These are phyloP conservation scores for Sphagnurus paluster DNA, from an alignment of 1,284 basidiomycete species.

Conservation along the genomic window DNA sequence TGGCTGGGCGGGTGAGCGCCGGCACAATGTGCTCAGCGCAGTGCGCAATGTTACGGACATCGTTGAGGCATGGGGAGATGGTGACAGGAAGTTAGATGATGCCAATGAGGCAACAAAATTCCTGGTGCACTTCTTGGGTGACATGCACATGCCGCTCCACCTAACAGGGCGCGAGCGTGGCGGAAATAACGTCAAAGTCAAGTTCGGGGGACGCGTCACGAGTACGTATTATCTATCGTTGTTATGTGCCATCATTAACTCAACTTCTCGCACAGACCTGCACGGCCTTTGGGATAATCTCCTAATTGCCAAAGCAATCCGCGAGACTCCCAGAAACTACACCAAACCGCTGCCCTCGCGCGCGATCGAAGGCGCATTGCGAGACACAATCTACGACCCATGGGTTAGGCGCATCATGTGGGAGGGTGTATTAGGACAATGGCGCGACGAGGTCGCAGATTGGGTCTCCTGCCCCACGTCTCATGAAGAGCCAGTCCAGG, in stretches of 20 bases:
- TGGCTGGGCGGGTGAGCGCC: conserved; percentile 74
- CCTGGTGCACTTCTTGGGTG: conserved; percentile 88
- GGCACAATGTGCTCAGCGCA: conserved; percentile 73
- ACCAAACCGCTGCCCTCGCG: conserved; percentile 62
- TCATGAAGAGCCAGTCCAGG: conserved; percentile 1
- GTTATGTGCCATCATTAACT: neutral
- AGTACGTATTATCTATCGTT: conserved; percentile 42
- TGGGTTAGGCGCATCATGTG: conserved; percentile 85
- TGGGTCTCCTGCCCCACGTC: conserved; percentile 71
- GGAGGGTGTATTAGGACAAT: conserved; percentile 75
- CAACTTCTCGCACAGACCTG: conserved; percentile 50
- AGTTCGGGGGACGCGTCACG: conserved; percentile 66
- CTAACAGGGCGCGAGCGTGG: conserved; percentile 83
- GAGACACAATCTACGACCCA: conserved; percentile 84
- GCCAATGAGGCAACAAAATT: conserved; percentile 80
- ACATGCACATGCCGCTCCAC: conserved; percentile 91
- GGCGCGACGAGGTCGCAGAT: conserved; percentile 52
- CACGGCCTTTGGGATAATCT: conserved; percentile 87
- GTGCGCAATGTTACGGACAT: conserved; percentile 73
- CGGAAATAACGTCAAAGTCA: conserved; percentile 76
- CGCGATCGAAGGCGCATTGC: conserved; percentile 73
- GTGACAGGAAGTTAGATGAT: conserved; percentile 9
- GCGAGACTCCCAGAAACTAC: conserved; percentile 75
- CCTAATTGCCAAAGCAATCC: conserved; percentile 81
- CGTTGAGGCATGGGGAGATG: conserved; percentile 38